phyloP scores from a whole-genome alignment of 768 basidiomycete species.

The Amanita thiersii region DNA sequence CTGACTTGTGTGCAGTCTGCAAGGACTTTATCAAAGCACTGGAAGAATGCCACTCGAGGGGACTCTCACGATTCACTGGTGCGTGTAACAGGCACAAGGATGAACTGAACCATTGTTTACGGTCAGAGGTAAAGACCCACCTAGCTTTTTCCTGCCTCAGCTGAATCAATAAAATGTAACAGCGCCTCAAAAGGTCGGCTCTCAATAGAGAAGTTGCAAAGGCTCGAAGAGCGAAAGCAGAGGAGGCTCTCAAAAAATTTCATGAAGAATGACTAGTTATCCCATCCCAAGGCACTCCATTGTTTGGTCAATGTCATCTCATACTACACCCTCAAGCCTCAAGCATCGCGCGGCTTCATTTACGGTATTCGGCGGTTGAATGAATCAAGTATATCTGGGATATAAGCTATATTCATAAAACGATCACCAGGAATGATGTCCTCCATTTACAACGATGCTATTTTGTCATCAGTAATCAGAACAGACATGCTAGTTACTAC shows the following conservation, averaged over 20 bases:
- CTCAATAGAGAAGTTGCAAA: constrained; percentile 57
- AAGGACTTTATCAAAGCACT: constrained; percentile 73
- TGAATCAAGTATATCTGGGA: no score
- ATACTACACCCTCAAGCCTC: no score
- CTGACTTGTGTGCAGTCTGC: constrained; percentile 39
- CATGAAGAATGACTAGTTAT: constrained; percentile 35
- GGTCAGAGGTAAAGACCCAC: constrained; percentile 48
- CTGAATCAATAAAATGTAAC: constrained; percentile 10
- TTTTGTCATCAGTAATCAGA: background rate
- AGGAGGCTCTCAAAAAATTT: constrained; percentile 56
- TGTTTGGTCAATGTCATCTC: background rate
- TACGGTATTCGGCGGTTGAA: no score
- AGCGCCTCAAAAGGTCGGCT: constrained; percentile 54
- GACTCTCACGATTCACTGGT: constrained; percentile 60
- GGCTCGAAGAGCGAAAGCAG: constrained; percentile 43
- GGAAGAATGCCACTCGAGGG: constrained; percentile 56
- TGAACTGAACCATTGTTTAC: constrained; percentile 61
- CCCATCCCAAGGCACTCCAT: constrained; percentile 19
- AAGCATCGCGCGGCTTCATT: no score
- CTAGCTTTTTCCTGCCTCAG: constrained; percentile 3
- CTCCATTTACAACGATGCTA: constrained; percentile 56
- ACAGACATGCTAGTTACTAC: constrained; percentile 21
- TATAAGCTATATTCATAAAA: no score
- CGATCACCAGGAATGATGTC: constrained; percentile 60
- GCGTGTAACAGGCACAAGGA: constrained; percentile 64